phyloP scores from a whole-genome alignment of 192 early-diverging fungal genomes.

The Chytriomyces sp. region DNA sequence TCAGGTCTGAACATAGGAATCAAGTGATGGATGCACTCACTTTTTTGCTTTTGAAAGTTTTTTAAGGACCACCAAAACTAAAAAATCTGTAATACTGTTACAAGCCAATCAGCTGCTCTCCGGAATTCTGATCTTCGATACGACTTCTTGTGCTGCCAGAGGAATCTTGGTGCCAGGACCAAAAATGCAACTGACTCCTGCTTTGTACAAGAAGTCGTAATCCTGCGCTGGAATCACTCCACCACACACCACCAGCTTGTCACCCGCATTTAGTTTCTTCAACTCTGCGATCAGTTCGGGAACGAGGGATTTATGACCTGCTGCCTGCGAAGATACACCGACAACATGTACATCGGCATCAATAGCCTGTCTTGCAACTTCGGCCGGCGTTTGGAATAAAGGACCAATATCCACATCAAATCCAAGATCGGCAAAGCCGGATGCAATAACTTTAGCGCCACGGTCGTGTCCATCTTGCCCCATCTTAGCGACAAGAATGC shows the following conservation, averaged over 20 bases:
- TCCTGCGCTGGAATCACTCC: conserved; percentile 90
- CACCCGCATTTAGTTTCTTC: conserved; percentile 69
- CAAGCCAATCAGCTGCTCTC: not conserved
- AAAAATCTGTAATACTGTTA: too few relatives aligned
- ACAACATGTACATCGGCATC: conserved; percentile 90
- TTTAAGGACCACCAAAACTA: too few relatives aligned
- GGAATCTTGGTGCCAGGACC: conserved; percentile 85
- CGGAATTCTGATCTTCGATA: conserved; percentile 59
- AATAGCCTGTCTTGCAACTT: conserved; percentile 85
- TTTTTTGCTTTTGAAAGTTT: too few relatives aligned
- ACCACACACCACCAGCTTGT: conserved; percentile 78
- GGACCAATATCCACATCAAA: conserved; percentile 92
- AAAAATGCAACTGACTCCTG: conserved; percentile 81
- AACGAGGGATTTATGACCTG: conserved; percentile 86
- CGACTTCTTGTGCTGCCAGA: conserved; percentile 77
- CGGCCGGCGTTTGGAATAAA: conserved; percentile 84
- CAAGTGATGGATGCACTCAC: too few relatives aligned
- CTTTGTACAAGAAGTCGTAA: conserved; percentile 78
- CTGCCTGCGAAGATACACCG: conserved; percentile 84
- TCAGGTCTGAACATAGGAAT: too few relatives aligned
- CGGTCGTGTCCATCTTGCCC: conserved; percentile 93
- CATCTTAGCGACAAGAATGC: conserved; percentile 90
- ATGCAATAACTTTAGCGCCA: conserved; percentile 92
- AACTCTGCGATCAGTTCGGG: conserved; percentile 79
- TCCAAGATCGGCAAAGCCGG: conserved; percentile 86